Base-by-base conservation (phyloP, 2,329 filamentous ascomycete species). In the Macrophomina phaseolina region DNA sequence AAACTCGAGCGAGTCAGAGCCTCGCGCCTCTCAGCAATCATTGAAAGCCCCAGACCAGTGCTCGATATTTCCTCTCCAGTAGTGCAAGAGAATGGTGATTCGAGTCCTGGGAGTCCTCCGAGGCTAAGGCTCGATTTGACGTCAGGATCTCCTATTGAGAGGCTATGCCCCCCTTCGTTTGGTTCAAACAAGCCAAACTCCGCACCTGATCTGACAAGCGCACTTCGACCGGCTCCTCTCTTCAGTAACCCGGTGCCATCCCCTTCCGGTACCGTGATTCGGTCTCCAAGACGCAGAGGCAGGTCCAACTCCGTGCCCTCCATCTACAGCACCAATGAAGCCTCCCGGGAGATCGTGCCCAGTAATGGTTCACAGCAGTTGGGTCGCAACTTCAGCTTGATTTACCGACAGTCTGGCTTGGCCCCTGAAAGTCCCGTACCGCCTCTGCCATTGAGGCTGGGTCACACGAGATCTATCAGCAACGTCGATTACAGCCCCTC, bases 391-490 rank as follows among this genome's bases (percentile, higher is more conserved):
- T 68, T 11, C 36, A 66, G 65, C 71, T 45, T 66, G 23, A 61
- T 49, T 12, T 45, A 66, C 7, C 48, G 56, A 14, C 56, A 61
- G 8, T 74, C 74, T 14, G 79, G 78, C n/a, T 72, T 74, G 49
- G 79, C 77, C 7, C 81, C 81, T 11, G 76, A 77, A 34, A 74
- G 75, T 14, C 79, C 79, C 9, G 72, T 83, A 0, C 81, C 81
- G 16, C 79, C 81, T 16, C 69, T 83, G 8, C 81, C 81, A 23
- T 71, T 78, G 9, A 75, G 71, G 63, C 76, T 74, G 48, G 72
- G 67, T 11, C 69, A 72, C 48, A 67, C 64, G 11, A 67, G 67
- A n/a, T 68, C 70, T 38, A 68, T 69, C n/a, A 73, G 72, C 66
- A 66, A 73, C 28, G 68, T 77, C 7, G 73, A 70, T 12, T 72